Evolutionary conservation across 148 eudicot genomes (phyloP).

Genomic region (Vaccinium macrocarpon): DNA sequence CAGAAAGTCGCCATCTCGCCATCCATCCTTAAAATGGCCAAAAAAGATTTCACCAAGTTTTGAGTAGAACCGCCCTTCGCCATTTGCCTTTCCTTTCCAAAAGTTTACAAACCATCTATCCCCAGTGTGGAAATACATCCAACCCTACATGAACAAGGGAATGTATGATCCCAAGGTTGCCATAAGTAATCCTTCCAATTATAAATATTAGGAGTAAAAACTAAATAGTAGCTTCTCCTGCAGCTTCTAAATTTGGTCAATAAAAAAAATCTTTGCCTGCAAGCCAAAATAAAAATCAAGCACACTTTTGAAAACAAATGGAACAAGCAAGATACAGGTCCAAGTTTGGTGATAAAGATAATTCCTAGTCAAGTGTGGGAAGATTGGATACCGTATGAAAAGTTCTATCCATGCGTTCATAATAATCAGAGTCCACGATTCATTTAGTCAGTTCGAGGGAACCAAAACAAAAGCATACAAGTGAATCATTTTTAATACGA

Average conservation of each 20-base stretch:
- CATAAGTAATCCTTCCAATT: neutral
- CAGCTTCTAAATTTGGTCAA: neutral
- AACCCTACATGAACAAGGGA: slow-evolving; percentile 47
- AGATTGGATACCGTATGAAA: neutral
- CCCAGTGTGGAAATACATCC: slow-evolving; percentile 93
- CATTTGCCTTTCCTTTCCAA: slow-evolving; percentile 97
- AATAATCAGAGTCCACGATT: neutral
- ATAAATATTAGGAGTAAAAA: neutral
- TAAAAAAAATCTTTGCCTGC: neutral
- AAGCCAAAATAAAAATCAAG: neutral
- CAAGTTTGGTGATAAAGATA: neutral
- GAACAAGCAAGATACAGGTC: too few relatives aligned
- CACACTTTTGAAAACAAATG: neutral
- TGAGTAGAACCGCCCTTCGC: slow-evolving; percentile 94
- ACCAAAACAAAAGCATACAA: neutral
- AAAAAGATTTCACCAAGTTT: slow-evolving; percentile 76
- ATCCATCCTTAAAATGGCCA: slow-evolving; percentile 87
- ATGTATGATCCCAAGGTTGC: slow-evolving; percentile 9
- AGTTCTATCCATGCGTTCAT: neutral
- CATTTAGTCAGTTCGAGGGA: neutral
- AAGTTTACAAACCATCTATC: slow-evolving; percentile 98
- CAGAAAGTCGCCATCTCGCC: slow-evolving; percentile 87
- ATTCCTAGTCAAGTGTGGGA: neutral
- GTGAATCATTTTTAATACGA: neutral
- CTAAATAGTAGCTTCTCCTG: neutral